Percentiles rank a stretch among this genome's conserved stretches.
These are phyloP conservation scores for Bromus sterilis DNA, from an alignment of 176 grass and related monocot genomes.

Conservation along the genomic window DNA sequence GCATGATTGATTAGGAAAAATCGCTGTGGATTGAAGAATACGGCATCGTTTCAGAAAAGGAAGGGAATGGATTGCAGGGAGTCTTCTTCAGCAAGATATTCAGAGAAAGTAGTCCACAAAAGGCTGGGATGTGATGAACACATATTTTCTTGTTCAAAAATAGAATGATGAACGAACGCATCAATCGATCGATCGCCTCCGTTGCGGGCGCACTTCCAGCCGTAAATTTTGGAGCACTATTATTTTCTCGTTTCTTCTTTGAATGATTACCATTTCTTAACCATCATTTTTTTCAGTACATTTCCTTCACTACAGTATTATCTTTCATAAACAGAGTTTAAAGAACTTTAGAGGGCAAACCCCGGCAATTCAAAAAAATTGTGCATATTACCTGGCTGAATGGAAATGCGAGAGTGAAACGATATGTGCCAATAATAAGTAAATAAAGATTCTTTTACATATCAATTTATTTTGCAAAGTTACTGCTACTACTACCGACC, in stretches of 20 bases:
- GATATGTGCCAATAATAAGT: too few species aligned
- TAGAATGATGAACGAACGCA: background rate
- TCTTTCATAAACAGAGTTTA: too few species aligned
- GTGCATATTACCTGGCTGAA: background rate
- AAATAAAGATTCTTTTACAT: background rate
- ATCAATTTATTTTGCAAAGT: too few species aligned
- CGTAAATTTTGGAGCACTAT: background rate
- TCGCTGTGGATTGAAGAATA: conserved; percentile 6
- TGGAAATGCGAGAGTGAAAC: background rate
- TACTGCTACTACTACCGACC: background rate
- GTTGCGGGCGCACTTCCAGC: background rate
- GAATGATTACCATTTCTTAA: background rate
- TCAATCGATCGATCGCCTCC: conserved; percentile 2
- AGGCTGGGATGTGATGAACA: conserved; percentile 34
- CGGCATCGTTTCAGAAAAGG: background rate
- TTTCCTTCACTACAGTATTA: too few species aligned
- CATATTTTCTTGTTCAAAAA: background rate
- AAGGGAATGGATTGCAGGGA: conserved; percentile 16
- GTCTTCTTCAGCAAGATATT: conserved; percentile 26
- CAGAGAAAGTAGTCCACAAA: background rate
- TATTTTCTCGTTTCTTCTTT: too few species aligned
- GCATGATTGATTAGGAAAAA: background rate
- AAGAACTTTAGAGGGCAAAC: background rate
- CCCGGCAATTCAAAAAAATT: background rate
- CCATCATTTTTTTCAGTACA: background rate